phyloP scores from a whole-genome alignment of 495 filamentous ascomycete species.

The Stereocaulon alpinum region DNA sequence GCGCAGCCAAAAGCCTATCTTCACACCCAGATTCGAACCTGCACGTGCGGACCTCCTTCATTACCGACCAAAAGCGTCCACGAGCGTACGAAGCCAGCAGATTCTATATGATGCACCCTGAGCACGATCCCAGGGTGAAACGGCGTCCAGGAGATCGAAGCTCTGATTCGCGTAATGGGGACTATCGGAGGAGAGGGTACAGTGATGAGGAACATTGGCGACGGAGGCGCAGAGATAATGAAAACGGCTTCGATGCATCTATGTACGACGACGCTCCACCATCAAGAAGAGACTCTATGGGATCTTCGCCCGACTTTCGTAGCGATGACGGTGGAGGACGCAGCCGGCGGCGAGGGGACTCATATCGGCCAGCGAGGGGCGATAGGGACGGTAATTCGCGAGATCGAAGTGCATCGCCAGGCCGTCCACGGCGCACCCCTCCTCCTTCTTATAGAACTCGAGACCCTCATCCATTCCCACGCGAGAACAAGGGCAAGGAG shows the following conservation, averaged over 20 bases:
- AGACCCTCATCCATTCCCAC: constrained; percentile 17
- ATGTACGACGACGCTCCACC: constrained; percentile 64
- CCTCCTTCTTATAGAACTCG: constrained; percentile 8
- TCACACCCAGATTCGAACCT: constrained; percentile 59
- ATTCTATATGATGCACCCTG: constrained; percentile 84
- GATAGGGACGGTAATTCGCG: constrained; percentile 21
- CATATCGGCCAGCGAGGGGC: constrained; percentile 14
- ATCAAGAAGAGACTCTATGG: constrained; percentile 9
- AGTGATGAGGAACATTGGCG: constrained; percentile 47
- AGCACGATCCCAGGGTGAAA: constrained; percentile 73
- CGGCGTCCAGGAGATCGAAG: constrained; percentile 38
- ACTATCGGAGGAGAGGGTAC: constrained; percentile 43
- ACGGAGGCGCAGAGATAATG: constrained; percentile 36
- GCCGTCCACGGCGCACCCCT: constrained; percentile 35
- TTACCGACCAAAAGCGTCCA: constrained; percentile 65
- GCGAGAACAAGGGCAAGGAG: constrained; percentile 35
- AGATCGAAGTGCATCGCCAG: constrained; percentile 63
- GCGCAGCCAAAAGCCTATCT: constrained; percentile 51
- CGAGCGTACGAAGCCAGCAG: constrained; percentile 71
- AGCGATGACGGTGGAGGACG: background rate
- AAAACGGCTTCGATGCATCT: constrained; percentile 52
- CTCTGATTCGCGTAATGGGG: constrained; percentile 43
- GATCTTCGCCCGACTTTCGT: constrained; percentile 31
- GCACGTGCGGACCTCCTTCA: constrained; percentile 60
- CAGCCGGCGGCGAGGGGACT: constrained; percentile 2